These are phyloP conservation scores for Cercospora nicotianae DNA, from an alignment of 2,329 filamentous ascomycete species.

Conservation along the genomic window DNA sequence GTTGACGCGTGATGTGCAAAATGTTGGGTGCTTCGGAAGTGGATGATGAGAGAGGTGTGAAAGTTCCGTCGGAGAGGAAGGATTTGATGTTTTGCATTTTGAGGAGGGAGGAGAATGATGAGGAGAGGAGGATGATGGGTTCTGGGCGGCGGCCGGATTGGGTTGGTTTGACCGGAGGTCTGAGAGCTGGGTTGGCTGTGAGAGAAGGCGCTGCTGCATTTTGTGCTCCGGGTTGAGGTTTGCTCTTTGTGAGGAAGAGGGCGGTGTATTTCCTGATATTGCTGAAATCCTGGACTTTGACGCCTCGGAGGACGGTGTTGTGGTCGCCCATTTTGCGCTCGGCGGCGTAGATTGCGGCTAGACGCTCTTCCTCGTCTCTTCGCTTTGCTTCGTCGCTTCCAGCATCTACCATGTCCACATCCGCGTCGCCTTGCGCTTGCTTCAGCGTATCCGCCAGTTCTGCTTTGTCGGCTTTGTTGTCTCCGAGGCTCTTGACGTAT, in stretches of 20 bases:
- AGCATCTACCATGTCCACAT: slow-evolving; percentile 44
- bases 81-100: slow-evolving; percentile 94
- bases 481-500: slow-evolving; percentile 81
- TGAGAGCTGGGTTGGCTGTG: slow-evolving; percentile 41
- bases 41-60: slow-evolving; percentile 68
- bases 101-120: slow-evolving; percentile 89
- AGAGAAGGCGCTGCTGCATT: slow-evolving; percentile 48
- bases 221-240: slow-evolving; percentile 52
- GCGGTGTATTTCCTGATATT: slow-evolving; percentile 70
- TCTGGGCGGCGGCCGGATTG: slow-evolving; percentile 55
- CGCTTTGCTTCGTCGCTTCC: slow-evolving; percentile 49
- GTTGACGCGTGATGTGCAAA: slow-evolving; percentile 76
- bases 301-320: slow-evolving; percentile 81
- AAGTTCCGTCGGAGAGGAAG: slow-evolving; percentile 84
- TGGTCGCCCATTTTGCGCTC: slow-evolving; percentile 91
- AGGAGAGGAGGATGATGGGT: slow-evolving; percentile 95
- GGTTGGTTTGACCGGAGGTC: slow-evolving; percentile 39
- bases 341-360: slow-evolving; percentile 85
- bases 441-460: slow-evolving; percentile 54
- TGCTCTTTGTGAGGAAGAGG: slow-evolving; percentile 43
- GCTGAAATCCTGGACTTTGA: slow-evolving; percentile 90
- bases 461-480: slow-evolving; percentile 56
- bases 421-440: slow-evolving; percentile 38
- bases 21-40: slow-evolving; percentile 67
- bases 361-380: slow-evolving; percentile 71